These are phyloP conservation scores for Pugionium dolabratum DNA, from an alignment of 345 rosid genomes.

Conservation along the genomic window DNA sequence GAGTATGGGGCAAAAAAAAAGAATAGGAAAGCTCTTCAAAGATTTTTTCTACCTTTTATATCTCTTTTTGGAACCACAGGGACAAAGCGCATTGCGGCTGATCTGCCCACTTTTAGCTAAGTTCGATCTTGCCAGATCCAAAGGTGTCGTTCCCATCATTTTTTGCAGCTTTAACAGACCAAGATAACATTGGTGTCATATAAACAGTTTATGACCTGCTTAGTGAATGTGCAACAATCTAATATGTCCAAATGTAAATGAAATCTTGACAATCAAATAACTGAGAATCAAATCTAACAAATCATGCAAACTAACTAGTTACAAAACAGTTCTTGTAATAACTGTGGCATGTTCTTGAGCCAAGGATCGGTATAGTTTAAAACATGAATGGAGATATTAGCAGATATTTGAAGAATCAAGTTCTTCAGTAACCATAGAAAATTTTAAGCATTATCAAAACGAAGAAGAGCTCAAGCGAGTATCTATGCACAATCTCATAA, in stretches of 20 bases:
- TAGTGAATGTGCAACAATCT: background rate
- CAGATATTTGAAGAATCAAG: background rate
- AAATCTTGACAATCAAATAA: slow-evolving; percentile 6
- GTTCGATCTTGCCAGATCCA: slow-evolving; percentile 82
- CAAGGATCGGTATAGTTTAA: no score
- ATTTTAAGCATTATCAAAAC: background rate
- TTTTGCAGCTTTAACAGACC: slow-evolving; percentile 65
- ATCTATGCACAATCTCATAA: slow-evolving; percentile 17
- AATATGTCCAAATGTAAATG: background rate
- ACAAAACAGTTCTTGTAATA: background rate
- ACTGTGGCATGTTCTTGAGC: no score
- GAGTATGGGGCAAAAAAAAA: background rate
- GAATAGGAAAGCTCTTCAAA: background rate
- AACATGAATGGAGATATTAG: background rate
- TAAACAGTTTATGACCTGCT: background rate
- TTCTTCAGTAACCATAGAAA: background rate
- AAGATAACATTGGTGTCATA: slow-evolving; percentile 15
- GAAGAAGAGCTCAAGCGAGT: background rate
- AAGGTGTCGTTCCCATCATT: slow-evolving; percentile 83
- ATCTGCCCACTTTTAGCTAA: slow-evolving; percentile 89
- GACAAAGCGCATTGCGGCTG: slow-evolving; percentile 91
- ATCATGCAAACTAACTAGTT: slow-evolving; percentile 1
- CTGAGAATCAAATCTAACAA: slow-evolving; percentile 8
- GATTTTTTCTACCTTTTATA: slow-evolving; percentile 65
- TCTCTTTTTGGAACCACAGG: slow-evolving; percentile 96